These are phyloP conservation scores for Raphanus hybrid DNA, from an alignment of 441 rosid species.

Conservation along the genomic window DNA sequence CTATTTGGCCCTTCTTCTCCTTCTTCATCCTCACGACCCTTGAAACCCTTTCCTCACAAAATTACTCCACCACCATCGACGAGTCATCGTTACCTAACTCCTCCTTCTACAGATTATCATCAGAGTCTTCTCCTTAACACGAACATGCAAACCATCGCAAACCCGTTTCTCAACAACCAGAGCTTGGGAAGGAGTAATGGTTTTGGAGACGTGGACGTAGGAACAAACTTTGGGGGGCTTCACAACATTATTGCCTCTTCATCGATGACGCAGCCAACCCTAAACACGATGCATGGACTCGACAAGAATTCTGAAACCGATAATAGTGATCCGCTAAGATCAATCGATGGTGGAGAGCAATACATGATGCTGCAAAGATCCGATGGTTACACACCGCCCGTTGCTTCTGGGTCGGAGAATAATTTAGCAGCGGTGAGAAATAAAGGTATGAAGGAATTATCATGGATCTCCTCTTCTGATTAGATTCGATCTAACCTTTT, in stretches of 20 bases:
- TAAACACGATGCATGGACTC: conserved; percentile 1
- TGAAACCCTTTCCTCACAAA: conserved; percentile 54
- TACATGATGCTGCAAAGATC: conserved; percentile 37
- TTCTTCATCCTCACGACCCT: conserved; percentile 46
- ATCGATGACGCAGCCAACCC: conserved; percentile 30
- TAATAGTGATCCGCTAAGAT: conserved; percentile 30
- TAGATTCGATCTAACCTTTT: not conserved
- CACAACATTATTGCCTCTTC: conserved; percentile 44
- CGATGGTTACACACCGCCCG: conserved; percentile 48
- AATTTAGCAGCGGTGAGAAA: not conserved
- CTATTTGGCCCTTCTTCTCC: conserved; percentile 40
- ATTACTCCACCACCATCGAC: conserved; percentile 37
- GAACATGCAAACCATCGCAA: conserved; percentile 49
- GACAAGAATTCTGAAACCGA: conserved; percentile 21
- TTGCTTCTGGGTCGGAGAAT: conserved; percentile 42
- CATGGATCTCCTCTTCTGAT: conserved; percentile 86
- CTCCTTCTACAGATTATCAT: conserved; percentile 37
- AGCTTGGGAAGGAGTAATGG: conserved; percentile 6
- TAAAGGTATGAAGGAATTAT: conserved; percentile 37
- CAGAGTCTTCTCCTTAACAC: conserved; percentile 35
- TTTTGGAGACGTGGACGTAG: conserved; percentile 47
- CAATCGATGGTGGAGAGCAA: conserved; percentile 41
- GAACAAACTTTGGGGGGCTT: conserved; percentile 56
- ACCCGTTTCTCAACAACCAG: conserved; percentile 58
- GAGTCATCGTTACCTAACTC: conserved; percentile 32